Conservation (phyloP, 2,329 filamentous ascomycete species). For the Chaetomium sp. region DNA sequence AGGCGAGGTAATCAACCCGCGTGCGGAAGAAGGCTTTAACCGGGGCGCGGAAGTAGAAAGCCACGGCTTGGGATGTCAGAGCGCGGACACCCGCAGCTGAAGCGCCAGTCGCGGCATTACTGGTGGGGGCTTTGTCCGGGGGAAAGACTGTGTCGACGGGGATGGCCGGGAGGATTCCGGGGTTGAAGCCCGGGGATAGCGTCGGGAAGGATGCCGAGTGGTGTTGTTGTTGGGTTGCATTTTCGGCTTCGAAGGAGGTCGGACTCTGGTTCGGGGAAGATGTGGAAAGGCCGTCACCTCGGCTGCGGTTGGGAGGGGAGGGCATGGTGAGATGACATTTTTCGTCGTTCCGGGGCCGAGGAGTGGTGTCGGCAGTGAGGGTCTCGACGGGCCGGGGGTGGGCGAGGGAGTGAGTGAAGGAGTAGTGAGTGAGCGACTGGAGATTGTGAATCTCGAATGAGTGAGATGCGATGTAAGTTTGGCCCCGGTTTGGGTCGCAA, state of each 20-base stretch:
- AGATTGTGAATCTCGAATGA: background rate
- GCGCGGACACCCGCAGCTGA: constrained; percentile 81
- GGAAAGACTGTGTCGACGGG: constrained; percentile 9
- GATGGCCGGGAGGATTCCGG: constrained; percentile 19
- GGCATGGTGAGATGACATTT: constrained; percentile 19
- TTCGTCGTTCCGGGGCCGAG: background rate
- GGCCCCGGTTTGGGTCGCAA: too few species aligned
- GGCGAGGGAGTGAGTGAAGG: background rate
- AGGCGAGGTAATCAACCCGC: constrained; percentile 72
- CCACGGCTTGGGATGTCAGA: constrained; percentile 72
- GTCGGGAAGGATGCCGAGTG: background rate
- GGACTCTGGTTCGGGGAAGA: background rate
- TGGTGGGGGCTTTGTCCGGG: constrained; percentile 20
- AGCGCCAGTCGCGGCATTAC: constrained; percentile 55
- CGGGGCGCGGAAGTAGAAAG: constrained; percentile 87
- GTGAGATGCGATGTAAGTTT: too few species aligned
- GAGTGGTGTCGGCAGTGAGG: too few species aligned
- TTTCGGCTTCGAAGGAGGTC: background rate
- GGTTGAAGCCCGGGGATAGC: background rate
- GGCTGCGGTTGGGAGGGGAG: constrained; percentile 8
- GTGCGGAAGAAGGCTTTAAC: constrained; percentile 91
- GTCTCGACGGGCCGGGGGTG: background rate
- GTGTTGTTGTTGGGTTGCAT: background rate
- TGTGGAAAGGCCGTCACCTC: constrained; percentile 8
- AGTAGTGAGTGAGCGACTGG: background rate